Base-by-base conservation (phyloP, 345 rosid species). In the Gossypium arboreum region DNA sequence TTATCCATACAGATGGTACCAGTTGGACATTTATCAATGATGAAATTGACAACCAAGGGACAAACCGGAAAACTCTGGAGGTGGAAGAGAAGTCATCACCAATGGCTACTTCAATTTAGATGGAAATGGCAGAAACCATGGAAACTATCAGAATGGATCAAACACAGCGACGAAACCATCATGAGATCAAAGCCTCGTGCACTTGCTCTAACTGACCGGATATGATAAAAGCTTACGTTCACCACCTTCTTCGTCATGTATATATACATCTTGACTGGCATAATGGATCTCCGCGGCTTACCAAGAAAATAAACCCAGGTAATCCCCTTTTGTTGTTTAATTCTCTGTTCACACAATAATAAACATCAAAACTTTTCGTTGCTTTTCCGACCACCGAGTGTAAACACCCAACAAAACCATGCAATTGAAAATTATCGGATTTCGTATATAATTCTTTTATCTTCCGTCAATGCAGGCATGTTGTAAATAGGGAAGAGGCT, bases 121-220 rank as follows among this genome's bases (percentile, higher is more conserved):
- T 92, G 91, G 91, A 92, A 90, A 81, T 92, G 97, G 94, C 97
- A 92, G 79, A 91, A 91, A 77, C 97, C 97, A 56, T 91, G 97
- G 97, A 88, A 85, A 83, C 86, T 91, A 67, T 91, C 97, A 39
- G 97, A 89, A 85, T 83, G 82, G 88, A 90, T 91, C 55, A 90
- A 89, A 80, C 91, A 88, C 79, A 88, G 88, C 70, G 97, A 90
- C 64, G 93, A 85, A 78, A 87, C 88, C 44, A 82, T 86, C 73
- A 80, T 86, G 77, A 80, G 80, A 79, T 81, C 89, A 70, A 88
- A 83, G 86, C 82, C 87, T 74, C 91, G 87, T 12, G 45, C 76
- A 51, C 88, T 67, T 62, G 72, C 82, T 67, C 78, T 78, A 34
- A 39, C 71, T 54, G 83, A 80, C 75, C 50, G 77, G 71, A 78